phyloP scores from a whole-genome alignment of 768 basidiomycete species.

The Mycena rebaudengoi region DNA sequence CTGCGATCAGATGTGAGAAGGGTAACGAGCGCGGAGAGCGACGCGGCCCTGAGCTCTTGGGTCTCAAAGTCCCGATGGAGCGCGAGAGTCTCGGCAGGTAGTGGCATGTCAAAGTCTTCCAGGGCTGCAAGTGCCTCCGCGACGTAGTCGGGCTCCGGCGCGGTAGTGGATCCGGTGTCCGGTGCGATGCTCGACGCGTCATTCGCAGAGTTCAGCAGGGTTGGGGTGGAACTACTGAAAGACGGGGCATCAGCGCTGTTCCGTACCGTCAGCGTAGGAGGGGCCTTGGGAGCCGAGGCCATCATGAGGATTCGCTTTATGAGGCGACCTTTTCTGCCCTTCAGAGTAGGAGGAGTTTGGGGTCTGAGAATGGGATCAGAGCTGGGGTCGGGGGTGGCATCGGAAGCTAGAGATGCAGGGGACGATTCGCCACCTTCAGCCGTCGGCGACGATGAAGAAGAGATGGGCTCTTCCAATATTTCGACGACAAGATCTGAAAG shows the following conservation, averaged over 20 bases:
- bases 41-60: conserved; percentile 40
- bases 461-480: too few relatives aligned
- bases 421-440: background rate
- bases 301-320: too few relatives aligned
- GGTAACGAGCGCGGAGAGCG: conserved; percentile 52
- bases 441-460: background rate
- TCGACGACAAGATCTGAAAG: too few relatives aligned
- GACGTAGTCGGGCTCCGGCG: too few relatives aligned
- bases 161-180: too few relatives aligned
- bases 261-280: background rate
- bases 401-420: background rate
- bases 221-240: conserved; percentile 5
- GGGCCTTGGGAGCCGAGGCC: background rate
- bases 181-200: too few relatives aligned
- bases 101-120: conserved; percentile 37
- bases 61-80: conserved; percentile 32
- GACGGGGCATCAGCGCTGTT: background rate
- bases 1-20: conserved; percentile 54
- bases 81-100: conserved; percentile 32
- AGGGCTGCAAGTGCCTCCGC: too few relatives aligned
- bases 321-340: too few relatives aligned
- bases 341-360: too few relatives aligned
- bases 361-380: background rate
- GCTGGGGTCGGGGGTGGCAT: background rate
- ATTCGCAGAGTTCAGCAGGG: background rate